Base-by-base conservation (phyloP, 164 flowering plant genomes). In the Magnolia changhungtana region DNA sequence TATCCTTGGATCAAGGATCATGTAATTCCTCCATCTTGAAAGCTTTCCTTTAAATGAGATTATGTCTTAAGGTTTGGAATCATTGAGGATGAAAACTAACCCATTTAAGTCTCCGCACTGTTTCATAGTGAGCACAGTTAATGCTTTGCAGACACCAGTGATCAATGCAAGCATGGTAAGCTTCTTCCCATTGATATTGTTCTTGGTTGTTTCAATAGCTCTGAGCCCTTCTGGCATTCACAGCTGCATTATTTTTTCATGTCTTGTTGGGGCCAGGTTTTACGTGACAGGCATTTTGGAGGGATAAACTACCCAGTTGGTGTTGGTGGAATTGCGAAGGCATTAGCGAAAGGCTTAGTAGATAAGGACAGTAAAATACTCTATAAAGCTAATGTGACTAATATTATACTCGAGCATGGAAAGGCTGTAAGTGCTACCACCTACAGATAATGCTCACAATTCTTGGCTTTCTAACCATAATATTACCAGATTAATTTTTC, bases 261-360 rank as follows among this genome's bases (percentile, higher is more conserved):
- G 37, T 72, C 6, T 79, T 67, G 63, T 72, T 75, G 77, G 66
- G 63, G 5, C 58, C 84, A 96, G 99, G 99, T 96, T 80, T 67
- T 96, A 49, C 94, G 98, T 86, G 98, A 96, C 82, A 85, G 99
- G 77, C 99, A 94, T 84, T 96, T 82, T 86, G 98, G 99, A 69
- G 98, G 99, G 67, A 94, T 96, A 71, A 96, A 96, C 84, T 96
- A 96, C 81, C 99, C 99, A 71, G 92, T 92, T 83, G 98, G 99
- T 71, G 99, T 96, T 79, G 99, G 99, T 80, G 92, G 90, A 71
- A 96, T 96, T 71, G 95, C 98, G 59, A 88, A 94, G 81, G 87
- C 99, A 73, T 85, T 96, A 72, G 95, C 96, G 50, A 83, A 86
- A 76, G 99, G 99, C 24, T 86, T 96, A 67, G 85, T 85, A 84